phyloP scores from a whole-genome alignment of 2,329 filamentous ascomycete genomes.

The Stagonosporopsis cucurbitacearum region DNA sequence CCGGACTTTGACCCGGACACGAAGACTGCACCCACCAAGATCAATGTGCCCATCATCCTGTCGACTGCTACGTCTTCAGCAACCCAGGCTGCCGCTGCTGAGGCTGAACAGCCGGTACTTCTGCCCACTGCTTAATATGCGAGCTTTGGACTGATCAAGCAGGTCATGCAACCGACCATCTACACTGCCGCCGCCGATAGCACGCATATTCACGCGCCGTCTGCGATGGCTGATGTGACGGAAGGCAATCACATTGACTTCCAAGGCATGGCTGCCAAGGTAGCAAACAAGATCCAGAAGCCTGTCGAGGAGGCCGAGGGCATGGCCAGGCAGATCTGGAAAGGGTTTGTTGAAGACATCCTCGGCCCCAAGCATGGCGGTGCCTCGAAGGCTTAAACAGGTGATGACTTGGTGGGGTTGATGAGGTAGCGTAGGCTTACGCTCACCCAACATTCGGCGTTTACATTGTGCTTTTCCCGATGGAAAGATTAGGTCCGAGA shows the following conservation, averaged over 20 bases:
- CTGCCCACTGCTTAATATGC: slow-evolving; percentile 16
- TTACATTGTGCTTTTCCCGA: slow-evolving; percentile 7
- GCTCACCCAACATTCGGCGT: background rate
- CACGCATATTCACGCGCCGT: slow-evolving; percentile 56
- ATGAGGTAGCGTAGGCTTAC: background rate
- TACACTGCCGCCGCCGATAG: slow-evolving; percentile 59
- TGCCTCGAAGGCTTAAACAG: slow-evolving; percentile 29
- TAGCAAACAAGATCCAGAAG: slow-evolving; percentile 43
- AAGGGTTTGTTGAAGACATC: slow-evolving; percentile 58
- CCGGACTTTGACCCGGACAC: slow-evolving; percentile 58
- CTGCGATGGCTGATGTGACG: slow-evolving; percentile 64
- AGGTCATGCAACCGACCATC: slow-evolving; percentile 64
- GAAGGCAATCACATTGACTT: slow-evolving; percentile 64
- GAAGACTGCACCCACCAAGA: slow-evolving; percentile 40
- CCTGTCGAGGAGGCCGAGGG: slow-evolving; percentile 52
- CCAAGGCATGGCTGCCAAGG: slow-evolving; percentile 61
- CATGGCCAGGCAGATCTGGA: slow-evolving; percentile 55
- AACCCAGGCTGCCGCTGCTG: slow-evolving; percentile 30
- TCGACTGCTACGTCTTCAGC: slow-evolving; percentile 27
- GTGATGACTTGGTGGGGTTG: background rate
- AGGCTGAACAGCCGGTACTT: slow-evolving; percentile 35
- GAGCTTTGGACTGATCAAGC: slow-evolving; percentile 21
- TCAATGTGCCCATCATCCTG: slow-evolving; percentile 59
- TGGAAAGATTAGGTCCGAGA: slow-evolving; percentile 20
- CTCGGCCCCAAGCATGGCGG: slow-evolving; percentile 46